phyloP scores from a whole-genome alignment of 192 early-diverging fungal species.

The Oehlia diaphana region DNA sequence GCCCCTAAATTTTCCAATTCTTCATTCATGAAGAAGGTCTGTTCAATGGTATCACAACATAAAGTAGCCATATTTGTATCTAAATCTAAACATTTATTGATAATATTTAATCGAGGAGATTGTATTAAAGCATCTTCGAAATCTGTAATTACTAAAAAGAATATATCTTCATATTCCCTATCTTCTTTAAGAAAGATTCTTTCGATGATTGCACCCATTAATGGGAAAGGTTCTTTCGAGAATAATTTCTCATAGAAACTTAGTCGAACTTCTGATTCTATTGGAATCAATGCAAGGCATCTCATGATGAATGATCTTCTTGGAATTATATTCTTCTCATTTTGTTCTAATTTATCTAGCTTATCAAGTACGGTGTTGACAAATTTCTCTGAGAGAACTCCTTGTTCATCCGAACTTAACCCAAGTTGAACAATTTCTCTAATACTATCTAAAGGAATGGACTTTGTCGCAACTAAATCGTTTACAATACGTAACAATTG shows the following conservation, averaged over 20 bases:
- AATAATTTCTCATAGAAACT: slow-evolving; percentile 24
- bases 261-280: slow-evolving; percentile 1
- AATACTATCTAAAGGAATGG: slow-evolving; percentile 4
- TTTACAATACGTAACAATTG: slow-evolving; percentile 14
- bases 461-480: slow-evolving; percentile 16
- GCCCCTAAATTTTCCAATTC: background rate
- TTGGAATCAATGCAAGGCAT: slow-evolving; percentile 3
- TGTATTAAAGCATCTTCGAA: background rate
- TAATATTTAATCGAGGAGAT: slow-evolving; percentile 18
- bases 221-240: slow-evolving; percentile 6
- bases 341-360: slow-evolving; percentile 10
- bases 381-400: slow-evolving; percentile 12
- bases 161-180: background rate
- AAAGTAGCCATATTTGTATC: slow-evolving; percentile 14
- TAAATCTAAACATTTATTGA: slow-evolving; percentile 17
- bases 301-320: slow-evolving; percentile 1
- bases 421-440: background rate
- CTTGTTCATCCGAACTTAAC: background rate
- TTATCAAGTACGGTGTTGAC: background rate
- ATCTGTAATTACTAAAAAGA: slow-evolving; percentile 1
- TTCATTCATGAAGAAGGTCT: slow-evolving; percentile 8
- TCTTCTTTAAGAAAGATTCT: background rate
- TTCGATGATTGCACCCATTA: slow-evolving; percentile 8
- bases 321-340: slow-evolving; percentile 20
- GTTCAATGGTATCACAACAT: slow-evolving; percentile 27